A percentile compares a stretch with the other conserved stretches of the same genome.
These are phyloP conservation scores for Clonostachys chloroleuca DNA, from an alignment of 2,329 filamentous ascomycete species.

Conservation along the genomic window DNA sequence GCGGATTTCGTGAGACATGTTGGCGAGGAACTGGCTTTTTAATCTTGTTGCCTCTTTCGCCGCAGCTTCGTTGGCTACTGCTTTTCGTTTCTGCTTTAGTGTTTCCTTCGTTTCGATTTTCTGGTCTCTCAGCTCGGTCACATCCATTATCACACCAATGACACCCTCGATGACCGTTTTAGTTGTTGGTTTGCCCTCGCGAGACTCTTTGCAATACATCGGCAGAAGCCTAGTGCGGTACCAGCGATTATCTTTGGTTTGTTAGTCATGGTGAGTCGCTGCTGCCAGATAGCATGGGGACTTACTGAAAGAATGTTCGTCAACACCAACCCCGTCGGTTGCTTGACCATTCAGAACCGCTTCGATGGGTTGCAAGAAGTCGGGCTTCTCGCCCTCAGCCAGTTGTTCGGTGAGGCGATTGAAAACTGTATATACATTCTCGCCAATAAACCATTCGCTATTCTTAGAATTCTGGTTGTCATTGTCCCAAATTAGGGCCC, in stretches of 20 bases:
- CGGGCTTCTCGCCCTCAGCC: conserved; percentile 34
- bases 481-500: conserved; percentile 52
- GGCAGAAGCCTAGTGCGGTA: conserved; percentile 71
- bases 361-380: conserved; percentile 55
- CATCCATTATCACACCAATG: conserved; percentile 76
- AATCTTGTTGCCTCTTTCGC: conserved; percentile 77
- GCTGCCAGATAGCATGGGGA: background rate
- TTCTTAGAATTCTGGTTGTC: conserved; percentile 30
- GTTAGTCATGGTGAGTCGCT: conserved; percentile 4
- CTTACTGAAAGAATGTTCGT: conserved; percentile 56
- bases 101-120: conserved; percentile 60
- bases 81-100: conserved; percentile 63
- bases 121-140: conserved; percentile 65
- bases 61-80: conserved; percentile 71
- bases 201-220: conserved; percentile 50
- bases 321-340: conserved; percentile 57
- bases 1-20: conserved; percentile 78
- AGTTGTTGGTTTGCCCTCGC: conserved; percentile 38
- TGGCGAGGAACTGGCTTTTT: conserved; percentile 76
- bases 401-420: conserved; percentile 38
- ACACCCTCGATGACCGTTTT: conserved; percentile 61
- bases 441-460: conserved; percentile 49
- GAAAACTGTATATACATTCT: conserved; percentile 63
- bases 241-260: conserved; percentile 49
- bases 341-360: conserved; percentile 58